Evolutionary conservation across 352 stramenopile genomes (phyloP), one percentile per base, ranked within the genome.

Genomic region (Phytophthora sojae): DNA sequence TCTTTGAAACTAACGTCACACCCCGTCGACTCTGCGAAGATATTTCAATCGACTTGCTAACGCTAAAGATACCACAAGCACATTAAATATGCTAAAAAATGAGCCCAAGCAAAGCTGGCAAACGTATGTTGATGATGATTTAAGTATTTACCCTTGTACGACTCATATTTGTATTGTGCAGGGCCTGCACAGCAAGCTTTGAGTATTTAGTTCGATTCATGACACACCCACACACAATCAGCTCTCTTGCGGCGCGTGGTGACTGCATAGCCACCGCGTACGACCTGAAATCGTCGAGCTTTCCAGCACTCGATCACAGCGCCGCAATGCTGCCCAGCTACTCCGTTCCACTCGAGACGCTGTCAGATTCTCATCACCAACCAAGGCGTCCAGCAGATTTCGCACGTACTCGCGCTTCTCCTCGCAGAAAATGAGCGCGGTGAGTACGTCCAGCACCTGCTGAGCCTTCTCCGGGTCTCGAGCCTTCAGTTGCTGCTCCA

Each of bases 351-450:
- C 26, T 39, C n/a, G 21, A 57, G 45, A 23, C 11, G 69, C 54
- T 23, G 69, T 55, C 7, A 57, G 6, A 11, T 51, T 47, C 57
- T 84, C 62, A 11, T 83, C 67, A 39, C 51, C 76, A 17, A 73
- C 73, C 26, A 82, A 69, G 26, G 86, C 82, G 15, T 90, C 75
- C 35, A 93, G 67, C 49, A 93, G 57, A 55, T 79, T 89, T 6
- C 80, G 73, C 37, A 91, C 80, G 55, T 90, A 79, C 30, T 87
- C 77, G 25, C 85, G 81, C 56, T 91, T 90, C 58, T 89, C 85
- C 25, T 83, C 59, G 29, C 76, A 85, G 45, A 93, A 93, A 29
- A 80, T 68, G n/a, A 90, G 70, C 5, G 61, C 65, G 14, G 80
- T 84, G 53, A 90, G 65, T 51, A 90, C 72, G 45, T 89, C 77